phyloP scores from a whole-genome alignment of 2,329 filamentous ascomycete genomes.

The Aschersonia sp. region DNA sequence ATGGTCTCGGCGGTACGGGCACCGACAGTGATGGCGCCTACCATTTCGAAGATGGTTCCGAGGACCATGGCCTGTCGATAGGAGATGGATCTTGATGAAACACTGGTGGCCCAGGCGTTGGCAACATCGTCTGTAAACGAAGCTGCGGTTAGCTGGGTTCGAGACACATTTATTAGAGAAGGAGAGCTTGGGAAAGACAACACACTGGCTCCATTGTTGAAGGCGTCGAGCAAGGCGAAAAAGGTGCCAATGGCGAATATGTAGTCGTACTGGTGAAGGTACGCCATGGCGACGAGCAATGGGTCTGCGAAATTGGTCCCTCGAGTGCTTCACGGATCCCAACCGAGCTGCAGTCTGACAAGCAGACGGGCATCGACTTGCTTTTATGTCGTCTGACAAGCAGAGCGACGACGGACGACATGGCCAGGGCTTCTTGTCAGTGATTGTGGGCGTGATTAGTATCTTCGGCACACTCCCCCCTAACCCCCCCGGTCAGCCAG shows the following conservation, averaged over 20 bases:
- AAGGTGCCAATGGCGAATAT: conserved; percentile 62
- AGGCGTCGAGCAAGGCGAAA: conserved; percentile 64
- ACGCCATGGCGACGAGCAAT: neutral
- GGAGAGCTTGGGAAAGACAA: conserved; percentile 8
- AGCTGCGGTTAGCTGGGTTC: neutral
- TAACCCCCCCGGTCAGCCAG: too few species aligned
- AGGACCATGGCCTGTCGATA: conserved; percentile 55
- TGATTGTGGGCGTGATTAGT: too few species aligned
- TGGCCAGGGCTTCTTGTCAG: too few species aligned
- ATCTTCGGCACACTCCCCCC: neutral
- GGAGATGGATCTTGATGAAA: conserved; percentile 40
- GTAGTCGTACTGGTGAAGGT: conserved; percentile 23
- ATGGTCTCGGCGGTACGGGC: conserved; percentile 61
- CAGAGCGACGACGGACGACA: too few species aligned
- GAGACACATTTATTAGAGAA: neutral
- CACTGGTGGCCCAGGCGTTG: conserved; percentile 65
- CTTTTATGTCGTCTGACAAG: conserved; percentile 1
- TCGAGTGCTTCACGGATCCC: neutral
- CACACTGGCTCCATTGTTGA: conserved; percentile 67
- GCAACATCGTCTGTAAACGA: conserved; percentile 57
- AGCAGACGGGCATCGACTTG: neutral
- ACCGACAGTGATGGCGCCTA: conserved; percentile 52
- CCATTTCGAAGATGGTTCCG: conserved; percentile 52
- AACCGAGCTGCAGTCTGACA: neutral
- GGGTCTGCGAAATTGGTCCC: neutral